Evolutionary conservation across 225 moss, liverwort and hornwort species (phyloP).

Genomic region (Ulota crispa): DNA sequence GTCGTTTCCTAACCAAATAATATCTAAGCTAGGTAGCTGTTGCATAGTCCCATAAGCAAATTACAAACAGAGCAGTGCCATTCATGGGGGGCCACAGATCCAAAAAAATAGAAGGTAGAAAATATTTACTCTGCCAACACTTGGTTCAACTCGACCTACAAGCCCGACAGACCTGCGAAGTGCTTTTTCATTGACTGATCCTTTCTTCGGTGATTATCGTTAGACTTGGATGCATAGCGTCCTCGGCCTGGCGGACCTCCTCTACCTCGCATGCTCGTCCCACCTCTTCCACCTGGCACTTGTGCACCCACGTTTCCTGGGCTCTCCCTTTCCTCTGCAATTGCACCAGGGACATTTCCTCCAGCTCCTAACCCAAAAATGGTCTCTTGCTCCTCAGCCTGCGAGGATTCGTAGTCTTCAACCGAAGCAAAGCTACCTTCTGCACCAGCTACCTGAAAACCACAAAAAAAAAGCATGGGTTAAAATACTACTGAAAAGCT

Average conservation of each 20-base stretch:
- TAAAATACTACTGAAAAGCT: background rate
- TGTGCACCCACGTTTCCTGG: slow-evolving; percentile 51
- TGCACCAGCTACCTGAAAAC: slow-evolving; percentile 58
- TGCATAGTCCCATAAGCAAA: background rate
- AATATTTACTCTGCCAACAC: background rate
- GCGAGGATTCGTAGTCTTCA: slow-evolving; percentile 82
- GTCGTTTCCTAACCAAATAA: slow-evolving; percentile 8
- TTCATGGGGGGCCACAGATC: slow-evolving; percentile 4
- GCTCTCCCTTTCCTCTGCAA: slow-evolving; percentile 45
- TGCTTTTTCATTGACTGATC: slow-evolving; percentile 94
- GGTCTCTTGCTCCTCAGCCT: slow-evolving; percentile 37
- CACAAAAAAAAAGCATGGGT: background rate
- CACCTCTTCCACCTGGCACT: slow-evolving; percentile 57
- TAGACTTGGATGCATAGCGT: slow-evolving; percentile 55
- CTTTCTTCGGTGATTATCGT: slow-evolving; percentile 79
- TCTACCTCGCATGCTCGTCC: slow-evolving; percentile 59
- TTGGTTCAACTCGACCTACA: slow-evolving; percentile 27
- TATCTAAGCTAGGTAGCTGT: slow-evolving; percentile 12
- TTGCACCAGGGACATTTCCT: slow-evolving; percentile 70
- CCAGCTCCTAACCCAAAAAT: slow-evolving; percentile 77
- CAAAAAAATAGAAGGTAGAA: slow-evolving; percentile 9
- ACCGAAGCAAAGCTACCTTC: slow-evolving; percentile 67
- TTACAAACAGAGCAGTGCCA: slow-evolving; percentile 4
- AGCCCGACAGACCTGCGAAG: slow-evolving; percentile 69
- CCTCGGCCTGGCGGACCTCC: slow-evolving; percentile 62